phyloP scores from a whole-genome alignment of 2,329 filamentous ascomycete species.

The Talaromyces atroroseus region DNA sequence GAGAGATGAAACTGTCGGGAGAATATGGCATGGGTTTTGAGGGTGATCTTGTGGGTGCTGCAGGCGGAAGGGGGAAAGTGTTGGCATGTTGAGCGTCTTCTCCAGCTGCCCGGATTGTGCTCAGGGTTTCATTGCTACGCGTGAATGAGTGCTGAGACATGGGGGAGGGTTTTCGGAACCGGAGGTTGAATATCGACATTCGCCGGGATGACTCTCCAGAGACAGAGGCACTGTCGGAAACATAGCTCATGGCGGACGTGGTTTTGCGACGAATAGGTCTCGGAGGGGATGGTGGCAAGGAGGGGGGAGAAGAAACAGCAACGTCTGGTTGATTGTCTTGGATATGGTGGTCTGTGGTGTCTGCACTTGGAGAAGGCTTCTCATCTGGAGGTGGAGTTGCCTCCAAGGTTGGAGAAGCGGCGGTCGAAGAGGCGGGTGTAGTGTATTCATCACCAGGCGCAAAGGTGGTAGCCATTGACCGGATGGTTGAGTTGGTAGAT shows the following conservation, averaged over 20 bases:
- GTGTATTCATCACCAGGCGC: background rate
- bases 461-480: slow-evolving; percentile 3
- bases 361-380: background rate
- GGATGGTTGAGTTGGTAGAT: slow-evolving; percentile 7
- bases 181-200: background rate
- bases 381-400: background rate
- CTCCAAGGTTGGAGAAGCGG: background rate
- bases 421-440: background rate
- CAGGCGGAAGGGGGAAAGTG: background rate
- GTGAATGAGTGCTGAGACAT: background rate
- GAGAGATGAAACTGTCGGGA: slow-evolving; percentile 5
- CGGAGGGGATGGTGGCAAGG: background rate
- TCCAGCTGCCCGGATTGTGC: background rate
- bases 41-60: background rate
- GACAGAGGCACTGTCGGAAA: background rate
- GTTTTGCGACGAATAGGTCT: slow-evolving; percentile 5
- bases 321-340: background rate
- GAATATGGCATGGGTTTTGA: slow-evolving; percentile 3
- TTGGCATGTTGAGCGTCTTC: background rate
- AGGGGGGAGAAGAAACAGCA: background rate
- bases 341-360: background rate
- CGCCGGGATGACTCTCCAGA: background rate
- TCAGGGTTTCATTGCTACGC: slow-evolving; percentile 1
- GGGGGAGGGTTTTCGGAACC: background rate
- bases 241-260: background rate